Percentiles rank a stretch among this genome's conserved stretches.
Conservation (phyloP, 768 basidiomycete species). For the Albatrellus ellisii region DNA sequence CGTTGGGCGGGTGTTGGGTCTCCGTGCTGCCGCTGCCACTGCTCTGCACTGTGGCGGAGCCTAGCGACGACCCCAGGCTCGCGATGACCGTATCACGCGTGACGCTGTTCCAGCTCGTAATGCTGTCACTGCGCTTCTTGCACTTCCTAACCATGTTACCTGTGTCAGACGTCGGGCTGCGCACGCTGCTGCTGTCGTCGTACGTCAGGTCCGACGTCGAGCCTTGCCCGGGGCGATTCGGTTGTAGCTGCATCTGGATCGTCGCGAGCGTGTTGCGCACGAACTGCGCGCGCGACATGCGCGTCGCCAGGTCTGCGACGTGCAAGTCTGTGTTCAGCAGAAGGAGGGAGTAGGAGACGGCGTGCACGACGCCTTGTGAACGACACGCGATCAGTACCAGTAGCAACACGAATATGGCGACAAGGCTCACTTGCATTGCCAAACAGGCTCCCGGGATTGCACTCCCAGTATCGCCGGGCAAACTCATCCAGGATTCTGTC, state of each 20-base stretch:
- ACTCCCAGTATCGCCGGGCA: constrained; percentile 82
- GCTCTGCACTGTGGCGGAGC: constrained; percentile 10
- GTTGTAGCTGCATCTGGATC: constrained; percentile 67
- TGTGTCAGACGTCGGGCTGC: constrained; percentile 37
- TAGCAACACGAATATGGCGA: constrained; percentile 1
- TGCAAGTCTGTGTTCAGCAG: constrained; percentile 96
- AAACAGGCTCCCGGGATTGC: constrained; percentile 72
- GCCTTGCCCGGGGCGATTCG: constrained; percentile 30
- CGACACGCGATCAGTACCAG: constrained; percentile 5
- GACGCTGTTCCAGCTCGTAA: constrained; percentile 76
- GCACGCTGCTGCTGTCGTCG: constrained; percentile 55
- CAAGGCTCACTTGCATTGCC: constrained; percentile 65
- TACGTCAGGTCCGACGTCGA: constrained; percentile 51
- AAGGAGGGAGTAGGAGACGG: constrained; percentile 83
- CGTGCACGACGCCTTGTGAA: constrained; percentile 80
- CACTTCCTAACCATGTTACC: constrained; percentile 24
- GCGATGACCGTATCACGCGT: constrained; percentile 40
- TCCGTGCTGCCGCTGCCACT: constrained; percentile 5
- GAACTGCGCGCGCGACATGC: constrained; percentile 91
- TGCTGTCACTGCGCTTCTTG: constrained; percentile 70
- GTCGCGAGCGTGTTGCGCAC: constrained; percentile 83
- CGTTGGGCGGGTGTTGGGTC: constrained; percentile 37
- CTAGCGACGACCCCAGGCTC: constrained; percentile 16
- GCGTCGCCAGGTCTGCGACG: constrained; percentile 75
- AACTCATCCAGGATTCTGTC: constrained; percentile 94